Percentiles rank a stretch among this genome's conserved stretches.
Evolutionary conservation across 495 filamentous ascomycete genomes (phyloP).

Genomic region (Tuber microsphaerosporum): DNA sequence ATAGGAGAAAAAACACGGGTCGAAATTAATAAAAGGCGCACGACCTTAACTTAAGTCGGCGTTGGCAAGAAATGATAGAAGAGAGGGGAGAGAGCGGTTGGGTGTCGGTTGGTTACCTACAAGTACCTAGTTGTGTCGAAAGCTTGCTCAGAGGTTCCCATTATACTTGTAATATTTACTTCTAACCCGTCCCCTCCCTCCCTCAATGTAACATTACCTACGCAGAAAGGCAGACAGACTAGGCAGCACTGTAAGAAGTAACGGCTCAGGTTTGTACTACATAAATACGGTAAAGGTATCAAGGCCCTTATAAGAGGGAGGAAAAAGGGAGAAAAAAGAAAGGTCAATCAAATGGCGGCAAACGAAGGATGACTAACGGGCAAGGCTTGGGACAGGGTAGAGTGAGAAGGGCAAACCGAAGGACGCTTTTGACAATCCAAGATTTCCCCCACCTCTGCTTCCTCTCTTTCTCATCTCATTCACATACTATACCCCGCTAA

Average conservation of each 20-base stretch:
- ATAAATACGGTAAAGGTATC: no score
- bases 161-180: neutral
- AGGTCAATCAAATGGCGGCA: neutral
- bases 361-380: neutral
- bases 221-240: neutral
- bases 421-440: neutral
- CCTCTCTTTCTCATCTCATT: neutral
- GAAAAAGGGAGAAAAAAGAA: neutral
- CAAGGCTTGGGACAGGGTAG: neutral
- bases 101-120: neutral
- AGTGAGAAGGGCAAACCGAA: no score
- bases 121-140: neutral
- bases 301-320: no score
- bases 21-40: neutral
- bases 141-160: neutral
- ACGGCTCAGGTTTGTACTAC: no score
- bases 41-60: neutral
- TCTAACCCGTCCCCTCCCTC: neutral
- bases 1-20: neutral
- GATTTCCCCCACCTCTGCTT: neutral
- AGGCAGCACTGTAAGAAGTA: no score
- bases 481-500: neutral
- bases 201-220: neutral
- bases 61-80: neutral
- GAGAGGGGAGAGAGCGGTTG: neutral